Evolutionary conservation across 495 filamentous ascomycete species (phyloP).

Genomic region (Tuber melanosporum): DNA sequence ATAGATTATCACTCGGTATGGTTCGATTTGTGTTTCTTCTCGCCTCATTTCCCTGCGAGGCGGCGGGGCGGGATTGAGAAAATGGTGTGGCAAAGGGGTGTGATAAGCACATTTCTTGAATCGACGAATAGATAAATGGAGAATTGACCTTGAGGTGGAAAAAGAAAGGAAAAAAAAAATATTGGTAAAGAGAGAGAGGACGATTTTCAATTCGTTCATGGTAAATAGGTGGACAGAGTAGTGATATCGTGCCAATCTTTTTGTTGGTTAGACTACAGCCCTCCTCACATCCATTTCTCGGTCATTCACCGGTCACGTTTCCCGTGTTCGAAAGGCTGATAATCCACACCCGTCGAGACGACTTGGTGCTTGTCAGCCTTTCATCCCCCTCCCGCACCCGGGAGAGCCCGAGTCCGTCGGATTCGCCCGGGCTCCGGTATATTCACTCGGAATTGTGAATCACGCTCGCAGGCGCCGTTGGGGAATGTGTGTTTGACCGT

Average conservation of each 20-base stretch:
- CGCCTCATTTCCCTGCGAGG: background rate
- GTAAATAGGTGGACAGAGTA: constrained; percentile 49
- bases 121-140: background rate
- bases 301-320: constrained; percentile 18
- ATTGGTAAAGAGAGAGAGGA: constrained; percentile 29
- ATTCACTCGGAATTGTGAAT: constrained; percentile 11
- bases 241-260: background rate
- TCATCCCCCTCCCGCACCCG: constrained; percentile 2
- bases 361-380: constrained; percentile 16
- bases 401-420: constrained; percentile 17
- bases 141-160: background rate
- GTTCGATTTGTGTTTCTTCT: background rate
- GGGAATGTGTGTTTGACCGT: constrained; percentile 11
- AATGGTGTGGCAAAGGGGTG: background rate
- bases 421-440: constrained; percentile 10
- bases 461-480: constrained; percentile 20
- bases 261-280: background rate
- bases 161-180: no score
- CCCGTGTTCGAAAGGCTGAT: constrained; percentile 20
- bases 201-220: constrained; percentile 45
- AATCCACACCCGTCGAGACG: constrained; percentile 16
- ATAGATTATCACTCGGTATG: background rate
- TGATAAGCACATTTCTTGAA: background rate
- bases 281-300: background rate
- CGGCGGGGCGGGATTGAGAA: background rate